phyloP scores from a whole-genome alignment of 1,139 yeast species.

The Candida albicans region DNA sequence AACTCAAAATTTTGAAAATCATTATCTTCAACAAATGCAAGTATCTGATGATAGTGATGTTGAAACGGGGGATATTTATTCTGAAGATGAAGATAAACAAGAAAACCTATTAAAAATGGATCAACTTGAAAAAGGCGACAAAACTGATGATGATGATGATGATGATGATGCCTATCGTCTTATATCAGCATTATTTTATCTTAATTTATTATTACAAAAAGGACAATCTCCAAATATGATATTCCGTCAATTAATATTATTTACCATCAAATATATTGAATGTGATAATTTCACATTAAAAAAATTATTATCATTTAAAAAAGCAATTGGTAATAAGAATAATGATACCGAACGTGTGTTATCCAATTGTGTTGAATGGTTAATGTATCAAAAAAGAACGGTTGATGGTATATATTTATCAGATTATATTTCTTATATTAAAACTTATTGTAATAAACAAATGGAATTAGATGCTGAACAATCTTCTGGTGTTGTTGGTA shows the following conservation, averaged over 20 bases:
- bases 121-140: not conserved
- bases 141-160: not conserved
- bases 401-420: not conserved
- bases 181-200: constrained; percentile 12
- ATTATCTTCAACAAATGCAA: constrained; percentile 26
- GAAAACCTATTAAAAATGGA: not conserved
- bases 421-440: not conserved
- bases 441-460: too few relatives aligned
- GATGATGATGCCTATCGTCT: not conserved
- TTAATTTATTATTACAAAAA: constrained; percentile 18
- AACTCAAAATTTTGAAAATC: constrained; percentile 9
- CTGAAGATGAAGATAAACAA: constrained; percentile 25
- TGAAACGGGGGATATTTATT: constrained; percentile 17
- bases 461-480: too few relatives aligned
- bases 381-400: constrained; percentile 9
- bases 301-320: constrained; percentile 9
- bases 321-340: constrained; percentile 6
- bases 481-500: too few relatives aligned
- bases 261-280: constrained; percentile 20
- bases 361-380: constrained; percentile 13
- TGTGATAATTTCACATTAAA: constrained; percentile 9
- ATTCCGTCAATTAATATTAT: constrained; percentile 28
- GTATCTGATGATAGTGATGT: constrained; percentile 37
- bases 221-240: constrained; percentile 24
- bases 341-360: constrained; percentile 2